Conservation (phyloP, 2,329 filamentous ascomycete genomes). For the Thelonectria blattea region DNA sequence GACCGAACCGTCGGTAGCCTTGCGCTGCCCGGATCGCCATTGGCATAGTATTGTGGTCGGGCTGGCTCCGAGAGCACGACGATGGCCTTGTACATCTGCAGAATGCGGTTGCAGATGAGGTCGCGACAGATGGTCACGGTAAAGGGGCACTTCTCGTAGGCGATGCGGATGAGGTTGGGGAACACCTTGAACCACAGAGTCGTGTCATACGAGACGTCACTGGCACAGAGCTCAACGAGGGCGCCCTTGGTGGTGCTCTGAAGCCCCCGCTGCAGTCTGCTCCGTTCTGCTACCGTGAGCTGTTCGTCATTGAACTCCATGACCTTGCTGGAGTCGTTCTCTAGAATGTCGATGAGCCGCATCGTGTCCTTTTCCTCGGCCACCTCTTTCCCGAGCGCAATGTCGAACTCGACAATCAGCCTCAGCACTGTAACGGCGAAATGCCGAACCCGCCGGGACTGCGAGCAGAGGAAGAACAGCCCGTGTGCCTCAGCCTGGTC, state of each 20-base stretch:
- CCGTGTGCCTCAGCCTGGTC: conserved; percentile 97
- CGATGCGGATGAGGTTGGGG: conserved; percentile 89
- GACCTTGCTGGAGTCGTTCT: conserved; percentile 85
- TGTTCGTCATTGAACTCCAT: conserved; percentile 94
- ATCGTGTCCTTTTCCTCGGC: conserved; percentile 65
- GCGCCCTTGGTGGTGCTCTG: conserved; percentile 84
- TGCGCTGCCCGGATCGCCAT: conserved; percentile 63
- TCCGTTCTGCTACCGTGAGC: conserved; percentile 89
- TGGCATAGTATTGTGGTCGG: conserved; percentile 65
- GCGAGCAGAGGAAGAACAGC: conserved; percentile 95
- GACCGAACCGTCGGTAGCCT: conserved; percentile 56
- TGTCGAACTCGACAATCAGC: conserved; percentile 92
- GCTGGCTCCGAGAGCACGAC: conserved; percentile 77
- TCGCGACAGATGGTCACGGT: conserved; percentile 90
- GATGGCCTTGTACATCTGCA: conserved; percentile 91
- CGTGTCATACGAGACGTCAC: conserved; percentile 91
- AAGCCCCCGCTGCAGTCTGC: conserved; percentile 87
- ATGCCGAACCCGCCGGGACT: conserved; percentile 85
- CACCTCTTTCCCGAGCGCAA: conserved; percentile 75
- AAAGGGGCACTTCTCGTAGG: conserved; percentile 89
- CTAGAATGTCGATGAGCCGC: conserved; percentile 88
- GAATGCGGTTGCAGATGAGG: conserved; percentile 87
- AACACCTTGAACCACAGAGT: conserved; percentile 99
- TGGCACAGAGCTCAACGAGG: conserved; percentile 91
- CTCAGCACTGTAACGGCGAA: conserved; percentile 93